Base-by-base conservation (phyloP, 1,139 yeast species). In the Suzukiozyma palmioleophila region DNA sequence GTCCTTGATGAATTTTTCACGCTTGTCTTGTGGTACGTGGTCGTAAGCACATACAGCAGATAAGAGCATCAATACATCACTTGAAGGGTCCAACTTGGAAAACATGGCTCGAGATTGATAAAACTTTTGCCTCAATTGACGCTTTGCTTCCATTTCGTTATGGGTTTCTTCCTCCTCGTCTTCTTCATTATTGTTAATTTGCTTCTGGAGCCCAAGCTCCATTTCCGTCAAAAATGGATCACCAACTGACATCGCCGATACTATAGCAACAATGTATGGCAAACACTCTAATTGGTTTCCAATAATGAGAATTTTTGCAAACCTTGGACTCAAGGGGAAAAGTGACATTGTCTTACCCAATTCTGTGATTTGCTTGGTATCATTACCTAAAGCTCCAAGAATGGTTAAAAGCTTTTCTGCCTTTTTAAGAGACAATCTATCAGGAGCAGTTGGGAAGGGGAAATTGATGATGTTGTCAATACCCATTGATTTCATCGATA, bases 391-490 rank as follows among this genome's bases (percentile, higher is more conserved):
- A 0, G 98, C 98, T 8, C 97, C 97, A 32, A 94, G 64, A 43
- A 79, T 76, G 31, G 77, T 73, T 42, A 94, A 69, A 12, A 89
- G 56, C 43, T 72, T 73, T 47, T 88, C 82, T 0, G 97, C 95
- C 43, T 74, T 77, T 4, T 61, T 58, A 34, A 94, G 66, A 13
- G 84, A 69, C 0, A 42, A 38, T 43, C 83, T 64, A 37, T 84
- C 87, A 0, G 98, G 97, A 1, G 96, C 87, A 0, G 97, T 90
- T 2, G 98, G 98, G 64, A 92, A 94, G 33, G 98, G 98, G 69
- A 94, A 94, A 53, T 92, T 92, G 22, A 80, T 67, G 36, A 94
- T 84, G 39, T 85, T 85, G 58, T 87, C 94, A 44, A 94, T 90
- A 2, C 97, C 97, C 96, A 94, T 92, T 46, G 92, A 79, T 61